Evolutionary conservation across 306 rosid genomes (phyloP).

Genomic region (Betula pendula): DNA sequence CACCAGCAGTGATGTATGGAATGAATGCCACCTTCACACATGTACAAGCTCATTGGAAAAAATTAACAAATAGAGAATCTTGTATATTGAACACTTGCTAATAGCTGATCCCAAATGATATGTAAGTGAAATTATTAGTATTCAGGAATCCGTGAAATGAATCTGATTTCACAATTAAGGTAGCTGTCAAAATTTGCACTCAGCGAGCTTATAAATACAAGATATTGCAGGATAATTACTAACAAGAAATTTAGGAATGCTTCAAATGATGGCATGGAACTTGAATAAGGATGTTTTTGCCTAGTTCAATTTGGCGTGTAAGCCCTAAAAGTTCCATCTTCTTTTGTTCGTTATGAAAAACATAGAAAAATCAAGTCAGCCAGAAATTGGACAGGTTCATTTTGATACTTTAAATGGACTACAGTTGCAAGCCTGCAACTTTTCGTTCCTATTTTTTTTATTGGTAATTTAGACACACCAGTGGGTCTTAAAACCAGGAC

Average conservation of each 20-base stretch:
- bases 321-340: neutral
- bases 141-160: neutral
- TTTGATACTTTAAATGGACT: neutral
- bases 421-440: neutral
- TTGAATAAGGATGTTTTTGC: neutral
- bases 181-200: neutral
- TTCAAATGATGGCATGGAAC: neutral
- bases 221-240: neutral
- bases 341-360: neutral
- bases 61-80: slow-evolving; percentile 1
- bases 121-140: neutral
- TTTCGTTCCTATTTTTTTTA: neutral
- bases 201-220: neutral
- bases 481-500: neutral
- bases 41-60: slow-evolving; percentile 25
- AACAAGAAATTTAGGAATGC: neutral
- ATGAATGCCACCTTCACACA: slow-evolving; percentile 78
- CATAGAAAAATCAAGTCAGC: neutral
- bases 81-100: neutral
- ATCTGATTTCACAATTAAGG: neutral
- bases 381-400: neutral
- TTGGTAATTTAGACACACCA: neutral
- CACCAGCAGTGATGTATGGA: slow-evolving; percentile 91
- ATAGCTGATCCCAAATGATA: neutral
- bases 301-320: neutral